These are phyloP conservation scores for Phalaenopsis equestris DNA, from an alignment of 106 monocot species.

Conservation along the genomic window DNA sequence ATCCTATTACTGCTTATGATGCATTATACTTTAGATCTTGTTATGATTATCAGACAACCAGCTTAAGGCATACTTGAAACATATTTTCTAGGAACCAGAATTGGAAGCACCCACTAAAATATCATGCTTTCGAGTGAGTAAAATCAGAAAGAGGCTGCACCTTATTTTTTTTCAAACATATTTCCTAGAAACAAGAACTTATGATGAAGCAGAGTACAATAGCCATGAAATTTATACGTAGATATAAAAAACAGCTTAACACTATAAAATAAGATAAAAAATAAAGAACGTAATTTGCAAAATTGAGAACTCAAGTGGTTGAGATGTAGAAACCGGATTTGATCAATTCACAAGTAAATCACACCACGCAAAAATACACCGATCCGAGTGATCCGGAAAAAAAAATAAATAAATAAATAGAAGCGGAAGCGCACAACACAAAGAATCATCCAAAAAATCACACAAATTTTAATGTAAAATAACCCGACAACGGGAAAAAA, in stretches of 20 bases:
- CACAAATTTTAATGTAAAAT: too few species aligned
- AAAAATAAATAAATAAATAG: too few species aligned
- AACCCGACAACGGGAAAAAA: too few species aligned
- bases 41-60: background rate
- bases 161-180: background rate
- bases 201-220: too few species aligned
- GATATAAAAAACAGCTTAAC: background rate
- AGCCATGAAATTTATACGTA: background rate
- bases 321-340: too few species aligned
- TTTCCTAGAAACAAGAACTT: too few species aligned
- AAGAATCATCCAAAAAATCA: too few species aligned
- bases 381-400: too few species aligned
- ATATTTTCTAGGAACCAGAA: background rate
- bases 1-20: background rate
- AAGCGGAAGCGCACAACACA: too few species aligned
- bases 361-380: too few species aligned
- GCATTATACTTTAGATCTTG: background rate
- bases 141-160: background rate
- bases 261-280: background rate
- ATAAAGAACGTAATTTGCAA: background rate
- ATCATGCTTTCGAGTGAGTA: background rate
- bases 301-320: background rate
- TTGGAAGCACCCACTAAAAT: background rate
- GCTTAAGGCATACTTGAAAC: background rate
- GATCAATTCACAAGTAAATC: too few species aligned